These are phyloP conservation scores for Xerocomus potaroensis DNA, from an alignment of 768 basidiomycete genomes.

Conservation along the genomic window DNA sequence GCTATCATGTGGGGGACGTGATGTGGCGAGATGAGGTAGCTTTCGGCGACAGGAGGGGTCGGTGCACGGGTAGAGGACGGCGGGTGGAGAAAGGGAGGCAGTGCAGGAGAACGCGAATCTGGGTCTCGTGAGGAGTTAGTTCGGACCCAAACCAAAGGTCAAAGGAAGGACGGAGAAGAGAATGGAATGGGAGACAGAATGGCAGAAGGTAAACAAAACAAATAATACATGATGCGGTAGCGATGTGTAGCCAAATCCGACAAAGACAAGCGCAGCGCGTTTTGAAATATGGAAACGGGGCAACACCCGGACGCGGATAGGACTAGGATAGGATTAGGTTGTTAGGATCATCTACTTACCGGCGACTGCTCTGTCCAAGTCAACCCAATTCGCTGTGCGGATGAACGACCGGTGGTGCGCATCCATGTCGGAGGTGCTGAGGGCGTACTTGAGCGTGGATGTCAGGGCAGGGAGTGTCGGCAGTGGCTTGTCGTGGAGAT, in stretches of 20 bases:
- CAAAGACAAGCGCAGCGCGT: no score
- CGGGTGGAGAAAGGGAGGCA: constrained; percentile 34
- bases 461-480: constrained; percentile 36
- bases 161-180: constrained; percentile 2
- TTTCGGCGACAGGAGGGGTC: no score
- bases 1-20: constrained; percentile 15
- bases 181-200: background rate
- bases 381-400: constrained; percentile 26
- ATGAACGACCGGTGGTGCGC: constrained; percentile 9
- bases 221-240: no score
- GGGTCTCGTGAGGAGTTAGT: constrained; percentile 22
- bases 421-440: constrained; percentile 21
- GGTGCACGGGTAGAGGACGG: background rate
- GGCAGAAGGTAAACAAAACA: background rate
- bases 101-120: constrained; percentile 31
- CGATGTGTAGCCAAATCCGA: constrained; percentile 9
- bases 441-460: constrained; percentile 5
- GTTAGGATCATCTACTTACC: no score
- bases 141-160: constrained; percentile 9
- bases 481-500: constrained; percentile 36
- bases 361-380: constrained; percentile 1
- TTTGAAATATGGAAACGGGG: constrained; percentile 13
- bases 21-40: background rate
- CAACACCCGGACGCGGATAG: constrained; percentile 18
- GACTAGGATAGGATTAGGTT: no score